Evolutionary conservation across 257 asterid species (phyloP).

Genomic region (Craterostigma plantagineum): DNA sequence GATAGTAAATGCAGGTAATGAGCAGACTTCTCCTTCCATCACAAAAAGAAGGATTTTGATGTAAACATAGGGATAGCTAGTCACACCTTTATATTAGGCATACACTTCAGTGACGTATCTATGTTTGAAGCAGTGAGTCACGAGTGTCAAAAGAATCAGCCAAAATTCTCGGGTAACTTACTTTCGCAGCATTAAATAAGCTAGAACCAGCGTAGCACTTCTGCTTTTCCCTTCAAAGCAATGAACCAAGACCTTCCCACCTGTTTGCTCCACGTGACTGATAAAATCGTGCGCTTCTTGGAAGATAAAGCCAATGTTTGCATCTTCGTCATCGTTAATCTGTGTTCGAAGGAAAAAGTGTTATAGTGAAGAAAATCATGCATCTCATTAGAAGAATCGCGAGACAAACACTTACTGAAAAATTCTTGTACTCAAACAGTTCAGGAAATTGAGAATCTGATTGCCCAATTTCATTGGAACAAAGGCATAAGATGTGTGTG

Average conservation of each 20-base stretch:
- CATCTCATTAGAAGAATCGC: not conserved
- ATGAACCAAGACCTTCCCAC: conserved; percentile 89
- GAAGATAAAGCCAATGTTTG: conserved; percentile 56
- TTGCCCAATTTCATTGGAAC: conserved; percentile 95
- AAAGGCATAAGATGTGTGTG: conserved; percentile 77
- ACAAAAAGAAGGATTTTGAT: not conserved
- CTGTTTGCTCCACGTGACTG: conserved; percentile 46
- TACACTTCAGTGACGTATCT: too few species aligned
- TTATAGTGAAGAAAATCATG: not conserved
- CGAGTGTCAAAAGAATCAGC: too few species aligned
- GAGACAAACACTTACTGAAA: conserved; percentile 43
- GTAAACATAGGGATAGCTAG: not conserved
- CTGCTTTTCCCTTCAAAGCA: conserved; percentile 98
- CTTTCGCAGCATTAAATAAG: conserved; percentile 80
- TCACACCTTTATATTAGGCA: too few species aligned
- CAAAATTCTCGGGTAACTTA: too few species aligned
- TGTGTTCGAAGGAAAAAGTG: conserved; percentile 15
- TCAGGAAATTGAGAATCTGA: conserved; percentile 86
- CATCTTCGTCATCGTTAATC: conserved; percentile 70
- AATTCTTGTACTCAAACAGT: conserved; percentile 63
- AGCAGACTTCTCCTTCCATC: too few species aligned
- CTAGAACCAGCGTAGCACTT: conserved; percentile 83
- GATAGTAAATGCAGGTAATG: too few species aligned
- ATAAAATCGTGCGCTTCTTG: conserved; percentile 83
- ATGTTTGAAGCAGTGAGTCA: too few species aligned